Evolutionary conservation across 2,329 filamentous ascomycete genomes (phyloP).

Genomic region (Pseudocercospora musae): DNA sequence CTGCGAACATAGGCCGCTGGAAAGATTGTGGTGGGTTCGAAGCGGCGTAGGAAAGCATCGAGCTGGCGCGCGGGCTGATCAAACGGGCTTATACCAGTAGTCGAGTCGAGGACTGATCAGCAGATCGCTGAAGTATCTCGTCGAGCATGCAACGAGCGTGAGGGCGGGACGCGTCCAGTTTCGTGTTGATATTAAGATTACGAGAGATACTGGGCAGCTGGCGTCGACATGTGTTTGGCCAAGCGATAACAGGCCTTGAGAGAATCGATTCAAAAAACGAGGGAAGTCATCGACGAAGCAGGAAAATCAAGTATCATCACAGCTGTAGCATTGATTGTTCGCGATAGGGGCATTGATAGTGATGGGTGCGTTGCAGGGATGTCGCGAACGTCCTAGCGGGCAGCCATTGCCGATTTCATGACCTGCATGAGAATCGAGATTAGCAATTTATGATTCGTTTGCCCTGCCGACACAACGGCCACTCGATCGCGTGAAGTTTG

Average conservation of each 20-base stretch:
- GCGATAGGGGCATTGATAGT: constrained; percentile 1
- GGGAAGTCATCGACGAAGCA: neutral
- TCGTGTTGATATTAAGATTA: neutral
- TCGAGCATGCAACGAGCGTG: neutral
- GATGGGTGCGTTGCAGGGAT: neutral
- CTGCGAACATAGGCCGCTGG: constrained; percentile 22
- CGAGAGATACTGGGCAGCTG: neutral
- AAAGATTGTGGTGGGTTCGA: constrained; percentile 26
- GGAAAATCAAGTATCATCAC: neutral
- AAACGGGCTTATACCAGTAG: neutral
- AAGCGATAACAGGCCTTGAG: neutral
- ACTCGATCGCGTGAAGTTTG: neutral
- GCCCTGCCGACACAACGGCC: neutral
- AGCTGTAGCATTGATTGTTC: neutral
- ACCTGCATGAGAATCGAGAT: neutral
- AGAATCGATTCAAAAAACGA: neutral
- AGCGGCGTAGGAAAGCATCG: constrained; percentile 47
- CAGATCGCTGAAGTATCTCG: neutral
- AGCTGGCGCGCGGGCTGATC: constrained; percentile 9
- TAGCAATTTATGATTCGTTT: neutral
- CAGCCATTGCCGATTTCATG: constrained; percentile 1
- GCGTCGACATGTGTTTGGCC: neutral
- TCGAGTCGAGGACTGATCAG: neutral
- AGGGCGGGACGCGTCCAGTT: neutral
- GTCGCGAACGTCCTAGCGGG: neutral